phyloP scores from a whole-genome alignment of 805 yeast genomes.

The Lipomyces japonicus region DNA sequence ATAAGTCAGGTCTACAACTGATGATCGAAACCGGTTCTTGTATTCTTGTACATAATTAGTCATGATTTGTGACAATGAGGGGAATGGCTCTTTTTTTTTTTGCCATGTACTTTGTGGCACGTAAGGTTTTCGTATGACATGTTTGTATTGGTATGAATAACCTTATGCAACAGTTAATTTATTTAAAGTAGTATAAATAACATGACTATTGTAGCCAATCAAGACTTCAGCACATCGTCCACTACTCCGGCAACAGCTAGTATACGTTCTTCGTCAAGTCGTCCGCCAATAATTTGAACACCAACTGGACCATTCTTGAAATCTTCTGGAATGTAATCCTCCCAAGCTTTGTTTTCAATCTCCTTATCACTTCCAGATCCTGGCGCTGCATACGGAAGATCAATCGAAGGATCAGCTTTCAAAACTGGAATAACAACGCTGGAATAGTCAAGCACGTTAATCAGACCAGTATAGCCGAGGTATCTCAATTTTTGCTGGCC shows the following conservation, averaged over 20 bases:
- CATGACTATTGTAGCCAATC: not conserved
- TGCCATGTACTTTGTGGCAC: too few species aligned
- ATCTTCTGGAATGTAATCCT: conserved; percentile 43
- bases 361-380: conserved; percentile 18
- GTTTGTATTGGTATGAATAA: too few species aligned
- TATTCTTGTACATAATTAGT: not conserved
- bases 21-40: not conserved
- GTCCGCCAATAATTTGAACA: conserved; percentile 52
- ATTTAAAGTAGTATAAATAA: too few species aligned
- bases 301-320: conserved; percentile 53
- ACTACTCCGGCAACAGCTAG: conserved; percentile 34
- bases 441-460: conserved; percentile 46
- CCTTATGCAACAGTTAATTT: not conserved
- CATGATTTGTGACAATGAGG: too few species aligned
- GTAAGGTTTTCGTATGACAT: too few species aligned
- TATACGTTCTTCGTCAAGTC: conserved; percentile 58
- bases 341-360: conserved; percentile 20
- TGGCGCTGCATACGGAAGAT: conserved; percentile 24
- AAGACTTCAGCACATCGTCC: conserved; percentile 23
- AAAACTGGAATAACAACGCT: conserved; percentile 48
- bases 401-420: conserved; percentile 40
- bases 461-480: conserved; percentile 39
- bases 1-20: conserved; percentile 1
- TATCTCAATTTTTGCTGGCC: conserved; percentile 26
- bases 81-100: too few species aligned